Evolutionary conservation across 257 asterid genomes (phyloP), one percentile per base, ranked within the genome.

Genomic region (Dorcoceras hygrometricum): DNA sequence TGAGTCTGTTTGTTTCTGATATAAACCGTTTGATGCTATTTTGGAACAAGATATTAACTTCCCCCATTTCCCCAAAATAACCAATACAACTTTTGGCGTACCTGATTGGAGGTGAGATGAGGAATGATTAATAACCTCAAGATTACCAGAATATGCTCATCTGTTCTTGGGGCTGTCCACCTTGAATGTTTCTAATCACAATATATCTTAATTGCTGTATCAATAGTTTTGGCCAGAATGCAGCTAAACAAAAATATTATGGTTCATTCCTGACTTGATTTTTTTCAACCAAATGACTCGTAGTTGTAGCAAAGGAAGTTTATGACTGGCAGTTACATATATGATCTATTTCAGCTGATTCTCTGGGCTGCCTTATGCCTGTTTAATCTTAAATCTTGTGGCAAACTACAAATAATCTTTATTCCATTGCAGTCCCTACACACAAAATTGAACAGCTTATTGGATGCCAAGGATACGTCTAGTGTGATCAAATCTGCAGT

Each of bases 351-450:
- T 10, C 34, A 57, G 5, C 24, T 31, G 24, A 32, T 12, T 43
- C 8, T 43, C 20, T 14, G 19, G 53, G 19, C 53, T 7, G 6
- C 14, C 2, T n/a, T 70, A 31, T 70, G 56, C 57, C 69, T 23
- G 24, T 23, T 25, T 46, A 27, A 11, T 20, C 9, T 80, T 74
- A 74, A 82, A 72, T 90, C 95, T 63, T 69, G 84, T 51, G 96
- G 53, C 53, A 14, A 16, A 43, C 16, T 43, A 43, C 50, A 39
- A 39, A 16, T 43, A 1, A 4, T 32, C 18, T 11, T 53, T 70
- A 55, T 65, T 23, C 55, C 56, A 8, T 23, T 76, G 75, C 92
- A 90, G 99, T 83, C 79, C 32, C 92, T 93, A 74, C 89, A 93
- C 74, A 61, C 86, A 58, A 93, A 93, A 74, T 70, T 93, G 59